A percentile compares a stretch with the other conserved stretches of the same genome.
These are phyloP conservation scores for Apiospora pterosperma DNA, from an alignment of 2,329 filamentous ascomycete species.

Conservation along the genomic window DNA sequence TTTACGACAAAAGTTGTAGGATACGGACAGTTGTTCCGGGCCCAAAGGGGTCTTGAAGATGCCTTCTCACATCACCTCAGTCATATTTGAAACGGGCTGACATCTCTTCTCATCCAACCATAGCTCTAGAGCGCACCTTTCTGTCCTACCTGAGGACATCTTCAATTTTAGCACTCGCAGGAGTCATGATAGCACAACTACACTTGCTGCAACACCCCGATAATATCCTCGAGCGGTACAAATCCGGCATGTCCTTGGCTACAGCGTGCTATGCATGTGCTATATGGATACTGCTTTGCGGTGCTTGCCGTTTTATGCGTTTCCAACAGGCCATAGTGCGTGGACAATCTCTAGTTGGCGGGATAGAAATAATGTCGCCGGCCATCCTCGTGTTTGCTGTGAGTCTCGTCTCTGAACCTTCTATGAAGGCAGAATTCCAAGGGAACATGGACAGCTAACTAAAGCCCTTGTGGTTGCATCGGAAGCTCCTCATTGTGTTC, in stretches of 20 bases:
- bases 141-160: slow-evolving; percentile 71
- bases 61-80: not conserved
- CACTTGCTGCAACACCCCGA: slow-evolving; percentile 49
- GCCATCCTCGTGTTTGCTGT: slow-evolving; percentile 11
- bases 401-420: not conserved
- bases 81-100: slow-evolving; percentile 9
- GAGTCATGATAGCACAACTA: slow-evolving; percentile 64
- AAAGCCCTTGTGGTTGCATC: not conserved
- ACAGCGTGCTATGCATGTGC: slow-evolving; percentile 37
- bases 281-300: slow-evolving; percentile 30
- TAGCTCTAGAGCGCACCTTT: slow-evolving; percentile 73
- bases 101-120: slow-evolving; percentile 9
- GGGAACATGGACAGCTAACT: not conserved
- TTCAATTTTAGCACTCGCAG: slow-evolving; percentile 63
- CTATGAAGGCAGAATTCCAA: not conserved
- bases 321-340: slow-evolving; percentile 26
- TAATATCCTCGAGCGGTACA: slow-evolving; percentile 51
- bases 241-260: slow-evolving; percentile 57
- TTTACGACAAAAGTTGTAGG: slow-evolving; percentile 3
- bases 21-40: not conserved
- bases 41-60: not conserved
- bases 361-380: slow-evolving; percentile 23
- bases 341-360: slow-evolving; percentile 28
- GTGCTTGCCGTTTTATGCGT: slow-evolving; percentile 27
- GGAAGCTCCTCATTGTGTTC: not conserved